Evolutionary conservation across 371 early-diverging fungal genomes (phyloP), one percentile per base, ranked within the genome.

Genomic region (Actinomortierella ambigua): DNA sequence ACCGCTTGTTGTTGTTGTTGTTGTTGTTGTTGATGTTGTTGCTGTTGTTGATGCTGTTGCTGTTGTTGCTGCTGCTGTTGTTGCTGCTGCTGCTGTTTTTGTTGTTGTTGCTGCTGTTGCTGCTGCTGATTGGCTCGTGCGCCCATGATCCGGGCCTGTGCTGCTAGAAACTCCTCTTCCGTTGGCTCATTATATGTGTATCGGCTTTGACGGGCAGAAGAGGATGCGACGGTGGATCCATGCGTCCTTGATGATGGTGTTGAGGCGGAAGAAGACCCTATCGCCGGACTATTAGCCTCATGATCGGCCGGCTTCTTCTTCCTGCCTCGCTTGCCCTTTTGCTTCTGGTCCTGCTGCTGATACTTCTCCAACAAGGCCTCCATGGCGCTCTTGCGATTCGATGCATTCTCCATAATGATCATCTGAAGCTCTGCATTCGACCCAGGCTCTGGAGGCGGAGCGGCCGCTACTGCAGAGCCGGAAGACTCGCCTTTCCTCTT

Each of bases 151-250:
- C 77, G 63, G 27, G 79, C 80, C 59, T 86, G 88, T 5, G 83
- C 65, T 1, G 80, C 82, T 57, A 79, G 66, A 52, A 90, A 88
- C 57, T 86, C 89, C 50, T 87, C 90, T 41, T 88, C 90, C 1
- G 82, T 77, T 3, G 89, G 89, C 46, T 84, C 81, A 26, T 55
- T 42, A 29, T 63, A 53, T 9, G 52, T 55, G 26, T 63, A 70
- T 23, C 58, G 52, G 13, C 57, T 48, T 47, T 39, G 50, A 28
- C 43, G 60, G 41, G 57, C 53, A 4, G 43, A 23, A 14, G 56
- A 29, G 14, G 63, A n/a, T n/a, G 60, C 50, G 17, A 50, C 49
- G 9, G 51, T 28, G 39, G 14, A 29, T 52, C 17, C 28, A 15
- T 50, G 24, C 48, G n/a, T 23, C 28, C 18, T 52, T 28, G 39